A percentile compares a stretch with the other conserved stretches of the same genome.
These are phyloP conservation scores for Chenopodium album DNA, from an alignment of 148 eudicot species.

Conservation along the genomic window DNA sequence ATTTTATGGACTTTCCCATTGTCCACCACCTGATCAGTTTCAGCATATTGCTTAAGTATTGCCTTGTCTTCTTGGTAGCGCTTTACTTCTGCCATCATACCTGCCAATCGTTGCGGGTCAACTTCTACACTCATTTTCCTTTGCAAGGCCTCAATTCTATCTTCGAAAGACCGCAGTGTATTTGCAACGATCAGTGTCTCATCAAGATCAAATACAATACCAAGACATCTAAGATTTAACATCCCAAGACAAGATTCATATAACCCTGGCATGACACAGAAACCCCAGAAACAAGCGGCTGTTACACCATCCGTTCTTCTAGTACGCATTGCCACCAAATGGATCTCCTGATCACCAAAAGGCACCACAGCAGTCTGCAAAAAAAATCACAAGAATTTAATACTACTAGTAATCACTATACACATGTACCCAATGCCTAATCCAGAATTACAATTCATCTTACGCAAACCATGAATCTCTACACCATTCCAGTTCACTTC, in stretches of 20 bases:
- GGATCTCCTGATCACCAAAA: constrained; percentile 72
- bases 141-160: constrained; percentile 81
- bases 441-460: not conserved
- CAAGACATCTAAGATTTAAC: constrained; percentile 96
- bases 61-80: constrained; percentile 91
- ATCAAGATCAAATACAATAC: constrained; percentile 97
- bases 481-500: not conserved
- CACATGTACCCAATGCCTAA: not conserved
- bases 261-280: constrained; percentile 52
- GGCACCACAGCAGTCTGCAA: constrained; percentile 75
- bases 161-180: constrained; percentile 96
- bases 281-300: constrained; percentile 84
- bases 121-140: constrained; percentile 65
- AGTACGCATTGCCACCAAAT: constrained; percentile 91
- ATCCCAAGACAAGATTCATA: constrained; percentile 79
- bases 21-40: constrained; percentile 87
- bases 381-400: not conserved
- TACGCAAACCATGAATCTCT: not conserved
- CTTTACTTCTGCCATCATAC: constrained; percentile 88
- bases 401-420: not conserved
- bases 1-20: constrained; percentile 74
- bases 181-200: constrained; percentile 96
- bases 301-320: constrained; percentile 45
- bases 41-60: constrained; percentile 92
- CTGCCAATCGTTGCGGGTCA: constrained; percentile 75